Percentiles rank a stretch among this genome's conserved stretches.
phyloP scores from a whole-genome alignment of 495 filamentous ascomycete genomes.

The Hypoxylon rickii region DNA sequence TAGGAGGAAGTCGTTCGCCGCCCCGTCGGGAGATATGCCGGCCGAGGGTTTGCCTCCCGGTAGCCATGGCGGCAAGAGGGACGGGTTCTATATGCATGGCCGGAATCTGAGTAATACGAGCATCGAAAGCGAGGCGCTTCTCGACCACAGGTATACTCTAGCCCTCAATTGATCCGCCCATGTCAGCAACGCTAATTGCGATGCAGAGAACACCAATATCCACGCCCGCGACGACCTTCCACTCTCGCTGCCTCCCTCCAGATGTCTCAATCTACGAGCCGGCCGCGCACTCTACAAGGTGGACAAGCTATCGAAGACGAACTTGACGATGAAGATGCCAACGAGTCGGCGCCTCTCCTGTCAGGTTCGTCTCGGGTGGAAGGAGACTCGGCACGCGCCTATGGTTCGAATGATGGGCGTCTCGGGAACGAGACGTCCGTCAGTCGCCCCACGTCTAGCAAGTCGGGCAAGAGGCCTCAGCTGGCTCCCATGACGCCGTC shows the following conservation, averaged over 20 bases:
- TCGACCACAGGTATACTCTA: conserved; percentile 73
- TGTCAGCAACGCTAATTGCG: conserved; percentile 1
- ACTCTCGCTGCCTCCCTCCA: conserved; percentile 46
- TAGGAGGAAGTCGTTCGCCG: conserved; percentile 67
- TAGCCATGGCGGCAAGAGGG: conserved; percentile 39
- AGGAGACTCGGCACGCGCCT: conserved; percentile 32
- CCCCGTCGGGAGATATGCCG: conserved; percentile 50
- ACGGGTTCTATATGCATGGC: conserved; percentile 62
- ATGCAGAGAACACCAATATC: conserved; percentile 67
- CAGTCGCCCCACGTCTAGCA: conserved; percentile 49
- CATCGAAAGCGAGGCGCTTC: conserved; percentile 75
- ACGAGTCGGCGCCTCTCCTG: conserved; percentile 66
- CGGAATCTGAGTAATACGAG: conserved; percentile 75
- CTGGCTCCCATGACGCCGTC: conserved; percentile 41
- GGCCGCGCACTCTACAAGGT: conserved; percentile 36
- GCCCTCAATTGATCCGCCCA: neutral
- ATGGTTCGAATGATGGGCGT: conserved; percentile 44
- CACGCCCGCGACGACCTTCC: conserved; percentile 69
- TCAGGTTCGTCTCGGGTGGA: conserved; percentile 42
- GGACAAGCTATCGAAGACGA: conserved; percentile 46
- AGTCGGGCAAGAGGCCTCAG: conserved; percentile 42
- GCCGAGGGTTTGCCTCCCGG: conserved; percentile 43
- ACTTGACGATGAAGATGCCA: conserved; percentile 46
- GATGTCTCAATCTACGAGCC: conserved; percentile 42
- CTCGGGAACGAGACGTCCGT: conserved; percentile 30